phyloP scores from a whole-genome alignment of 139 green algal genomes.

The Limnomonas spitsbergensis region DNA sequence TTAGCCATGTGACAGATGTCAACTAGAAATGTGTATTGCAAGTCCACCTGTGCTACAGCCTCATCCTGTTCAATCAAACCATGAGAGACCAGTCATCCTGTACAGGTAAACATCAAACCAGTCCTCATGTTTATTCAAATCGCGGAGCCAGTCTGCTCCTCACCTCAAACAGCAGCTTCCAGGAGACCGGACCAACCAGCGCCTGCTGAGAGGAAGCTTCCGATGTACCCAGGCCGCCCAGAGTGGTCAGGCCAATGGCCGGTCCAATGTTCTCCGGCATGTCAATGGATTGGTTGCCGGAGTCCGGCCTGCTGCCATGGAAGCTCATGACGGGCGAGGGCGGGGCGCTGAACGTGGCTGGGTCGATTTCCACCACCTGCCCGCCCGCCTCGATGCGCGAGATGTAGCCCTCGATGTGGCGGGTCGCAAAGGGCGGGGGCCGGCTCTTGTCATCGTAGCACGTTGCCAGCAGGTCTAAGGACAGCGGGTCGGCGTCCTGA shows the following conservation, averaged over 20 bases:
- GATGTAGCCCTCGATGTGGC: slow-evolving; percentile 48
- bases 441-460: slow-evolving; percentile 50
- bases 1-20: no score
- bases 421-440: slow-evolving; percentile 48
- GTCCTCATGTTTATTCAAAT: no score
- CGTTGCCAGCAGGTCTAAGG: slow-evolving; percentile 61
- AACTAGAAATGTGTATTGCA: no score
- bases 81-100: no score
- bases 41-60: no score
- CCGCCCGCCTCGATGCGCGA: slow-evolving; percentile 22
- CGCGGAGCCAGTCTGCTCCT: no score
- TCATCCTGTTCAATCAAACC: no score
- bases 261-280: neutral
- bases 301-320: neutral
- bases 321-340: neutral
- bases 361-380: slow-evolving; percentile 3
- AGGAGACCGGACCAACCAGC: slow-evolving; percentile 42
- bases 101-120: no score
- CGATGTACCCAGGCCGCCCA: neutral
- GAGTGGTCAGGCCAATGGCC: no score
- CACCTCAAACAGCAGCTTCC: slow-evolving; percentile 47
- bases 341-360: neutral
- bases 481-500: slow-evolving; percentile 25
- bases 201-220: neutral
- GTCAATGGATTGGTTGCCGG: neutral